phyloP scores from a whole-genome alignment of 2,329 filamentous ascomycete species.

The Pseudogymnoascus sp. region DNA sequence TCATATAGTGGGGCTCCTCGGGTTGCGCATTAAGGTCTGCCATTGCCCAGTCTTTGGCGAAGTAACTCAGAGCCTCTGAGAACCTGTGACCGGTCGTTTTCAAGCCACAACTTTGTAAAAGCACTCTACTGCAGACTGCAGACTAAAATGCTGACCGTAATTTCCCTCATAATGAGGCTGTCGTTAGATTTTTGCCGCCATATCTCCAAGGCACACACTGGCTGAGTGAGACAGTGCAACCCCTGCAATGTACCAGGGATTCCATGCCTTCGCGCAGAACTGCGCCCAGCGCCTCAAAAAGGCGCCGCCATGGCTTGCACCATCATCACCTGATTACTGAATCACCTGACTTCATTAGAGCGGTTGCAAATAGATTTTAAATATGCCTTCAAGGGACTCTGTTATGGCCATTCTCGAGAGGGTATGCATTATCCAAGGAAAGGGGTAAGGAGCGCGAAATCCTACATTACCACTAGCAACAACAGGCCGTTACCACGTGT shows the following conservation, averaged over 20 bases:
- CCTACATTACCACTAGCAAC: not conserved
- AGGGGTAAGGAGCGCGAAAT: not conserved
- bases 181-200: not conserved
- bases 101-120: not conserved
- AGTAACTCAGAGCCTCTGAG: not conserved
- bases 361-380: not conserved
- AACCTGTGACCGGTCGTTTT: not conserved
- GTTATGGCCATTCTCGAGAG: not conserved
- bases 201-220: not conserved
- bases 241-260: not conserved
- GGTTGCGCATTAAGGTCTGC: not conserved
- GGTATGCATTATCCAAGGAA: not conserved
- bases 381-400: not conserved
- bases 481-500: not conserved
- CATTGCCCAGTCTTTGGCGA: not conserved
- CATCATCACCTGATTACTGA: not conserved
- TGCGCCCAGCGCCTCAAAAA: not conserved
- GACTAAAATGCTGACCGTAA: not conserved
- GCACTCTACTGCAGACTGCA: not conserved
- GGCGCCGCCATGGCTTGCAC: not conserved
- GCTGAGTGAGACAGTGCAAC: not conserved
- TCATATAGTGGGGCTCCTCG: not conserved
- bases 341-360: not conserved
- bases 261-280: not conserved
- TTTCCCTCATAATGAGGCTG: not conserved